A percentile compares a stretch with the other conserved stretches of the same genome.
phyloP scores from a whole-genome alignment of 805 yeast genomes.

The Wickerhamomyces kurtzmanii region DNA sequence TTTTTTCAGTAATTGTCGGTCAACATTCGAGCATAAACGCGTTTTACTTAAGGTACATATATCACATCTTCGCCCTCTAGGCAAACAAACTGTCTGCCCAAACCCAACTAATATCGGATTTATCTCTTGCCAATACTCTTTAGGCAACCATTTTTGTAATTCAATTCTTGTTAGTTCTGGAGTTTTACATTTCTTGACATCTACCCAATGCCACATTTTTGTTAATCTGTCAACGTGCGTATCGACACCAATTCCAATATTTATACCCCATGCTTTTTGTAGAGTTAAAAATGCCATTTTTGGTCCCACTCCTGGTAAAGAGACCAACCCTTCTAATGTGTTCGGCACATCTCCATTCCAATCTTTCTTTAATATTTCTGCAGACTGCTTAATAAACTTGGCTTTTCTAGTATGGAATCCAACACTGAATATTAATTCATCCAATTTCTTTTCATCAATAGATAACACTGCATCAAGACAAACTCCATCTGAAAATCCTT shows the following conservation, averaged over 20 bases:
- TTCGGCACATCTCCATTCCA: slow-evolving; percentile 66
- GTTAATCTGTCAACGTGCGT: slow-evolving; percentile 81
- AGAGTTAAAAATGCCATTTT: slow-evolving; percentile 83
- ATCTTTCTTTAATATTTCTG: slow-evolving; percentile 36
- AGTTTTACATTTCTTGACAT: slow-evolving; percentile 30
- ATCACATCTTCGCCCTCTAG: slow-evolving; percentile 64
- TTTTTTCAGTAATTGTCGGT: slow-evolving; percentile 30
- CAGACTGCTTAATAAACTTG: slow-evolving; percentile 50
- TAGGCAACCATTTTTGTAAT: slow-evolving; percentile 68
- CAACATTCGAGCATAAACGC: slow-evolving; percentile 50
- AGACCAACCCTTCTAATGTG: slow-evolving; percentile 50
- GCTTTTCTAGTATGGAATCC: slow-evolving; percentile 87
- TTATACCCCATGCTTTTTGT: slow-evolving; percentile 75
- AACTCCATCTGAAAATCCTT: slow-evolving; percentile 40
- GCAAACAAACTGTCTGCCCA: slow-evolving; percentile 82
- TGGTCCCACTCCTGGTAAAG: slow-evolving; percentile 90
- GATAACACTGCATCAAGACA: slow-evolving; percentile 42
- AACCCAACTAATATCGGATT: slow-evolving; percentile 87
- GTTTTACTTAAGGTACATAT: slow-evolving; percentile 46
- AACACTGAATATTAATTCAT: slow-evolving; percentile 60
- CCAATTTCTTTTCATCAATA: slow-evolving; percentile 48
- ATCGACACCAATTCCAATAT: slow-evolving; percentile 87
- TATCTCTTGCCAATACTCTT: slow-evolving; percentile 69
- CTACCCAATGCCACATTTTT: slow-evolving; percentile 75
- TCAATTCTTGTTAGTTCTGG: slow-evolving; percentile 71